Evolutionary conservation across 2,329 filamentous ascomycete genomes (phyloP).

Genomic region (Arthrobotrys musiformis): DNA sequence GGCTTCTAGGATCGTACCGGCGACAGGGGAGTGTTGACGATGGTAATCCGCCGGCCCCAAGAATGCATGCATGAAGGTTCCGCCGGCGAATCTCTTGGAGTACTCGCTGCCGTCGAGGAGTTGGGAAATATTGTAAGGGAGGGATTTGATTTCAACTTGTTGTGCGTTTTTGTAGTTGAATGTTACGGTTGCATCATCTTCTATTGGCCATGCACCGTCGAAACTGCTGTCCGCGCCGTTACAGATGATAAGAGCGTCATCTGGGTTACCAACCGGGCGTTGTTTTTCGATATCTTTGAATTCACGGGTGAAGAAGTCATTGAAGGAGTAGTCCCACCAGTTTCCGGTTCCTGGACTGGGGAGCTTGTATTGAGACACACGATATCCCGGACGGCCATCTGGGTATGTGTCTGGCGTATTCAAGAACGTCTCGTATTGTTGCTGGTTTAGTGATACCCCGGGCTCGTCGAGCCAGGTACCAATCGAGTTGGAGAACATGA

Average conservation of each 20-base stretch:
- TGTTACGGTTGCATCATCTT: constrained; percentile 45
- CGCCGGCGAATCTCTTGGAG: constrained; percentile 61
- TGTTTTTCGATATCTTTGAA: constrained; percentile 60
- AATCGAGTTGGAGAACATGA: constrained; percentile 62
- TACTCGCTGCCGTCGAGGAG: constrained; percentile 62
- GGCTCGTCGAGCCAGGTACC: constrained; percentile 62
- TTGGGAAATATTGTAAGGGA: constrained; percentile 62
- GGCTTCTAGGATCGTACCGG: constrained; percentile 62
- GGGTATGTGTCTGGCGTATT: constrained; percentile 57
- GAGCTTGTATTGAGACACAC: constrained; percentile 60
- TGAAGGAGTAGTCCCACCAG: constrained; percentile 61
- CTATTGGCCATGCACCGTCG: constrained; percentile 58
- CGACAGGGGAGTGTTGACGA: constrained; percentile 63
- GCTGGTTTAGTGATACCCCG: constrained; percentile 60
- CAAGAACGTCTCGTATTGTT: constrained; percentile 61
- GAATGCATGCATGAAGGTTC: constrained; percentile 64
- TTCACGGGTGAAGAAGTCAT: constrained; percentile 63
- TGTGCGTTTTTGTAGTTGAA: constrained; percentile 59
- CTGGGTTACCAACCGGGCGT: constrained; percentile 60
- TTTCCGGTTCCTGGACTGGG: constrained; percentile 61
- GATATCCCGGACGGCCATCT: constrained; percentile 58
- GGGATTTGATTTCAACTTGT: constrained; percentile 62
- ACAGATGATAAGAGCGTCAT: constrained; percentile 60
- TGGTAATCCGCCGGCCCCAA: constrained; percentile 64
- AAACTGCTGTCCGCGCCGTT: constrained; percentile 63